Percentiles rank a stretch among this genome's conserved stretches.
Evolutionary conservation across 768 basidiomycete genomes (phyloP).

Genomic region (Favolaschia claudopus): DNA sequence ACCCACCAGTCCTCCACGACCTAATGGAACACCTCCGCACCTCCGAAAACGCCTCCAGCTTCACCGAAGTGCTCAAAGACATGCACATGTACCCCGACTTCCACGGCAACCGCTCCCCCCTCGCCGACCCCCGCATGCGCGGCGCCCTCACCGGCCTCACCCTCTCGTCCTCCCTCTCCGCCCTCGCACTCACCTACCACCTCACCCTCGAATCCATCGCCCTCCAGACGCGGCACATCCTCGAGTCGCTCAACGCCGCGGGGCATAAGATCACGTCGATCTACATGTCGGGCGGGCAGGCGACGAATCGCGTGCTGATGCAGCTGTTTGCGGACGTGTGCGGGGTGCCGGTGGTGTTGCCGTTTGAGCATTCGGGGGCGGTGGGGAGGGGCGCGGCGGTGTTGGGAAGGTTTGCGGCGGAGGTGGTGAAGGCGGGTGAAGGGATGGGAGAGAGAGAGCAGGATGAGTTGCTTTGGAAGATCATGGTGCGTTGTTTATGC

Average conservation of each 20-base stretch:
- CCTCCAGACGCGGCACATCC: conserved; percentile 92
- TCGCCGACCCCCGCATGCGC: conserved; percentile 95
- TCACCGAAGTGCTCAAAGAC: conserved; percentile 89
- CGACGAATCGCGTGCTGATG: conserved; percentile 90
- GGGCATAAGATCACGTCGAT: conserved; percentile 86
- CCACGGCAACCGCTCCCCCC: conserved; percentile 95
- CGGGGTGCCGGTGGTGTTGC: conserved; percentile 82
- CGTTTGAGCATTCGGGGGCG: conserved; percentile 75
- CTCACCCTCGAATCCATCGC: conserved; percentile 93
- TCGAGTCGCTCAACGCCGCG: conserved; percentile 84
- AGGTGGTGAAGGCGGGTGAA: conserved; percentile 46
- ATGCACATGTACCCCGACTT: conserved; percentile 96
- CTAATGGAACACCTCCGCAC: conserved; percentile 70
- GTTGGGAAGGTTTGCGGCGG: conserved; percentile 87
- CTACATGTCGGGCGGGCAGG: conserved; percentile 94
- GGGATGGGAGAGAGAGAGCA: conserved; percentile 52
- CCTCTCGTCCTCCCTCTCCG: conserved; percentile 75
- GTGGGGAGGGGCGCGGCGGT: conserved; percentile 95
- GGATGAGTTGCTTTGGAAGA: conserved; percentile 81
- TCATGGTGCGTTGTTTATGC: conserved; percentile 72
- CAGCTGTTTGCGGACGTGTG: conserved; percentile 89
- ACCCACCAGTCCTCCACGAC: conserved; percentile 70
- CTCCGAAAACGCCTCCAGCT: conserved; percentile 61
- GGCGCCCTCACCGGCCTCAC: conserved; percentile 90
- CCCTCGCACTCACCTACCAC: conserved; percentile 91